Percentiles rank a stretch among this genome's conserved stretches.
These are phyloP conservation scores for Parathielavia hyrcaniae DNA, from an alignment of 495 filamentous ascomycete species.

Conservation along the genomic window DNA sequence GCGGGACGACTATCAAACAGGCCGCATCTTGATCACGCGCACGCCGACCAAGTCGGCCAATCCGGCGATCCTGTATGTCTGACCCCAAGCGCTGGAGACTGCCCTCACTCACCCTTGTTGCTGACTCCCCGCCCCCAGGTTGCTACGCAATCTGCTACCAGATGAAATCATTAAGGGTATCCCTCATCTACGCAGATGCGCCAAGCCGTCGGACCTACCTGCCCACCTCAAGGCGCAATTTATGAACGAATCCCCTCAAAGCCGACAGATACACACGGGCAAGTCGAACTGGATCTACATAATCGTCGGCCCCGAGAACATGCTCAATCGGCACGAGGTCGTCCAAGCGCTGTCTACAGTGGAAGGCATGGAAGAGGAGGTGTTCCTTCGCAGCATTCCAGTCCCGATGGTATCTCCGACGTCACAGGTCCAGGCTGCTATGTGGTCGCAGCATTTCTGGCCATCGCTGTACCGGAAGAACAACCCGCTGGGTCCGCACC, in stretches of 20 bases:
- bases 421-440: conserved; percentile 63
- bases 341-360: conserved; percentile 29
- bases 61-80: conserved; percentile 46
- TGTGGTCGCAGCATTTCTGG: conserved; percentile 77
- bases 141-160: conserved; percentile 45
- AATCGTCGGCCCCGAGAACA: conserved; percentile 39
- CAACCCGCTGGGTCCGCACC: conserved; percentile 70
- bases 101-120: not conserved
- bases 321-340: conserved; percentile 38
- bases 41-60: conserved; percentile 50
- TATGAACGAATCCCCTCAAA: conserved; percentile 41
- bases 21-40: conserved; percentile 47
- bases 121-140: conserved; percentile 29
- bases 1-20: conserved; percentile 41
- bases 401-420: conserved; percentile 73
- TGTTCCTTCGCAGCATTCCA: conserved; percentile 46
- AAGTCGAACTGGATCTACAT: conserved; percentile 47
- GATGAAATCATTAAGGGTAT: conserved; percentile 55
- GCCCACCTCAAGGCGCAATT: conserved; percentile 42
- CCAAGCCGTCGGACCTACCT: conserved; percentile 65
- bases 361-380: conserved; percentile 41
- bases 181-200: conserved; percentile 75
- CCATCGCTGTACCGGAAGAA: conserved; percentile 79
- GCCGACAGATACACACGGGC: conserved; percentile 41
- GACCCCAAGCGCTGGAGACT: not conserved